phyloP scores from a whole-genome alignment of 192 early-diverging fungal species.

The Mortierella alpina region DNA sequence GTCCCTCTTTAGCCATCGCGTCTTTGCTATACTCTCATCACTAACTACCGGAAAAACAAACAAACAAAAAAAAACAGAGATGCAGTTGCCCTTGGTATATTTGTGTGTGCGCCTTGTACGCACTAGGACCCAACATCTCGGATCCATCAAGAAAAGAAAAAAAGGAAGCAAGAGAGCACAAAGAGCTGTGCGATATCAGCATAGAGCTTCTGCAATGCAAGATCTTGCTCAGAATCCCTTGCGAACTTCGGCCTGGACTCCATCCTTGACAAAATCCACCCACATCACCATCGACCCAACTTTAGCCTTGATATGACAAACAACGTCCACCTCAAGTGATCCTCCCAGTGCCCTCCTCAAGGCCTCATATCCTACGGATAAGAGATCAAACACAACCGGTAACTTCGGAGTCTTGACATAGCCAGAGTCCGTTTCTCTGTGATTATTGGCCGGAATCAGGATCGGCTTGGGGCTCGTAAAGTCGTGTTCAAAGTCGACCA shows the following conservation, averaged over 20 bases:
- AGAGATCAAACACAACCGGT: conserved; percentile 43
- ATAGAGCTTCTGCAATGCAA: background rate
- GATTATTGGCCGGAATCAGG: conserved; percentile 47
- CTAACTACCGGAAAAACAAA: background rate
- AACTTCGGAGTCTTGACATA: conserved; percentile 43
- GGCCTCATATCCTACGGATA: conserved; percentile 55
- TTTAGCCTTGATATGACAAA: conserved; percentile 54
- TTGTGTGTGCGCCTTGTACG: too few relatives aligned
- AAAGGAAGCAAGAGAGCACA: too few relatives aligned
- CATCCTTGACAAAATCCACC: conserved; percentile 56
- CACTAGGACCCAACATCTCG: too few relatives aligned
- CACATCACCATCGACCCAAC: conserved; percentile 55
- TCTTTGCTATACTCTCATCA: background rate
- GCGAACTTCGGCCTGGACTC: conserved; percentile 56
- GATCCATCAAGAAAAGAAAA: too few relatives aligned
- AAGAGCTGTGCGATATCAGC: too few relatives aligned
- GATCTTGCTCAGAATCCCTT: conserved; percentile 46
- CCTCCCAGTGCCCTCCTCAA: conserved; percentile 60
- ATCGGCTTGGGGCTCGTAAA: conserved; percentile 41
- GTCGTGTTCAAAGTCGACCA: conserved; percentile 43
- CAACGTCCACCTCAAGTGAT: conserved; percentile 55
- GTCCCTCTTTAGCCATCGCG: background rate
- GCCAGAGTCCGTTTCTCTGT: conserved; percentile 40
- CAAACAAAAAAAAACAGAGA: background rate
- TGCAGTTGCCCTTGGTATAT: too few relatives aligned